Evolutionary conservation across 805 yeast genomes (phyloP), one percentile per base, ranked within the genome.

Genomic region (Barnettozyma botsteinii): DNA sequence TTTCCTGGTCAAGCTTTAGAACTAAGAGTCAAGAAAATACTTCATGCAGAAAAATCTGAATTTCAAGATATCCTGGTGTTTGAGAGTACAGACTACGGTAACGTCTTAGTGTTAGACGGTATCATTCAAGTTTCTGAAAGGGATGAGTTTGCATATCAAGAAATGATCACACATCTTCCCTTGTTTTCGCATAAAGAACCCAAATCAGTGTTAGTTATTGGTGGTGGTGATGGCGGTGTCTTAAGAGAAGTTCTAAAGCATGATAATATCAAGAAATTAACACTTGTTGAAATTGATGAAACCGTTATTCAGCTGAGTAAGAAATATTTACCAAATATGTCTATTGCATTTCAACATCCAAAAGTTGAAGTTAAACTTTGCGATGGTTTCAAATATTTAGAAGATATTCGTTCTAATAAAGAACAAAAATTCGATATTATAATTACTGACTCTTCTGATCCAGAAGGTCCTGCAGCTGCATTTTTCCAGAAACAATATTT

Each of bases 211-310:
- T 72, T 88, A 37, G 93, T 88, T 23, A 85, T 88, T 52, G 97
- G 97, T 21, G 97, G 97, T 20, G 97, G 97, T 31, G 97, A 88
- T 60, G 95, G 97, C 48, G 97, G 97, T 46, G 96, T 88, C 17
- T 65, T 89, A 27, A 73, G 97, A 53, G 97, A 88, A 60, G 80
- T 85, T 14, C 77, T 86, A 33, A 89, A 88, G 63, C 91, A 84
- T 55, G 67, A 71, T 6, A 66, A 72, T 33, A 72, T 81, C 4
- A 81, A 82, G 49, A 61, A 66, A 34, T 82, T 85, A 13, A 81
- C 83, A 12, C 70, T 88, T 60, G 91, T 85, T n/a, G 97, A 88
- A 57, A 89, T 88, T 47, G 97, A 88, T 62, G 81, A 80, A 56
- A 72, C 80, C 45, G 96, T 88, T 22, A 85, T 87, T 41, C 69